A percentile compares a stretch with the other conserved stretches of the same genome.
phyloP scores from a whole-genome alignment of 352 stramenopile species.

The Phytopythium chamaehyphon region DNA sequence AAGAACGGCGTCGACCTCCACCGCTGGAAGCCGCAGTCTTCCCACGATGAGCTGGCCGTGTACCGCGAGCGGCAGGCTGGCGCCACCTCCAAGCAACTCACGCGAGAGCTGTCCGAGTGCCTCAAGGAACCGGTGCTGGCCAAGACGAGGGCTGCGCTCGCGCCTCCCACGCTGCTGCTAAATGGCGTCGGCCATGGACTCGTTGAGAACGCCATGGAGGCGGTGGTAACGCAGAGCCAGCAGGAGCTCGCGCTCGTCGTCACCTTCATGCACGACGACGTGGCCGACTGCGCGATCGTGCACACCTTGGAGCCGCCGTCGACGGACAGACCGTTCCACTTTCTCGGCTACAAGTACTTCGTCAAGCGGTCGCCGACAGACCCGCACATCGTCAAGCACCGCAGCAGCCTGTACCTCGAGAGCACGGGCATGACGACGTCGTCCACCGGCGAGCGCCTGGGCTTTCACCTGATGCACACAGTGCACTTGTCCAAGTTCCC shows the following conservation, averaged over 20 bases:
- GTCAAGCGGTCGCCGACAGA: constrained; percentile 37
- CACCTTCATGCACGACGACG: constrained; percentile 49
- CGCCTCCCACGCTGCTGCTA: constrained; percentile 21
- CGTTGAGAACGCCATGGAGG: constrained; percentile 46
- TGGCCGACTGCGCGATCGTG: constrained; percentile 47
- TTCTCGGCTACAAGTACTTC: constrained; percentile 56
- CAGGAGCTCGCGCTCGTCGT: constrained; percentile 45
- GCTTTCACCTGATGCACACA: constrained; percentile 43
- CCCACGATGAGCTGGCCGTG: constrained; percentile 35
- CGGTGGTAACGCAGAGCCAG: constrained; percentile 39
- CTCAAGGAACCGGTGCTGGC: constrained; percentile 14
- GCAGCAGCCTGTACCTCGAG: constrained; percentile 33
- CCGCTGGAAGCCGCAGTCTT: constrained; percentile 32
- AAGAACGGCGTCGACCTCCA: constrained; percentile 22
- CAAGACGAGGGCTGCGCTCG: constrained; percentile 16
- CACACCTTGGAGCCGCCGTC: constrained; percentile 46
- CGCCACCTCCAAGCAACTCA: constrained; percentile 17
- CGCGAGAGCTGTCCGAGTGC: constrained; percentile 15
- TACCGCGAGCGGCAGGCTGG: constrained; percentile 35
- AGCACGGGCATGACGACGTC: constrained; percentile 32
- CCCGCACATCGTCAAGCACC: constrained; percentile 22
- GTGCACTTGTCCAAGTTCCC: constrained; percentile 36
- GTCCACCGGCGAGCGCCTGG: constrained; percentile 24
- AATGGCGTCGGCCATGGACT: constrained; percentile 31
- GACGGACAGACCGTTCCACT: constrained; percentile 37